phyloP scores from a whole-genome alignment of 805 yeast species.

The Tetrapisispora nanseiensis region DNA sequence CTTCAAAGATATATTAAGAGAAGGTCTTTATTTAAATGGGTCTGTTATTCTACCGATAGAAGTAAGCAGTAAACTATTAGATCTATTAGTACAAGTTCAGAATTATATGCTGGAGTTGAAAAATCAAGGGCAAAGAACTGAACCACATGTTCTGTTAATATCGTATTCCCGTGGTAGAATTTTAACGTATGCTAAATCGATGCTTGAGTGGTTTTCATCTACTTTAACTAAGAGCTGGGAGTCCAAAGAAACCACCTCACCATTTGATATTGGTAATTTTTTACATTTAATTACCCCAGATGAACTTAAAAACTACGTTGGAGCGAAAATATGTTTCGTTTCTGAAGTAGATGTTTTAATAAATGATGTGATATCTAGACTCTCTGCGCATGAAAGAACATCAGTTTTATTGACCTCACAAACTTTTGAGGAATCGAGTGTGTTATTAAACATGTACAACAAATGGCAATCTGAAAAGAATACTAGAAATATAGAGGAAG shows the following conservation, averaged over 20 bases:
- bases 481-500: conserved; percentile 43
- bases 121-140: conserved; percentile 29
- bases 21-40: conserved; percentile 35
- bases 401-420: conserved; percentile 63
- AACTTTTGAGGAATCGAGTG: conserved; percentile 1
- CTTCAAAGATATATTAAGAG: conserved; percentile 56
- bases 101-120: conserved; percentile 39
- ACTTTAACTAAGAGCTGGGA: conserved; percentile 84
- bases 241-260: conserved; percentile 48
- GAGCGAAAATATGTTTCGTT: conserved; percentile 74
- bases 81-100: conserved; percentile 65
- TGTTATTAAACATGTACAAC: conserved; percentile 10
- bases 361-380: conserved; percentile 38
- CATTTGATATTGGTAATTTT: conserved; percentile 60
- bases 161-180: conserved; percentile 73
- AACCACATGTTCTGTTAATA: conserved; percentile 64
- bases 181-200: conserved; percentile 71
- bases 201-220: conserved; percentile 94
- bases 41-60: conserved; percentile 78
- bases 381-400: conserved; percentile 57
- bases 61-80: conserved; percentile 71
- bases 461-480: conserved; percentile 43
- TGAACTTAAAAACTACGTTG: conserved; percentile 45
- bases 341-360: conserved; percentile 59
- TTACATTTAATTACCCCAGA: conserved; percentile 48